These are phyloP conservation scores for Diaporthe longicolla DNA, from an alignment of 2,329 filamentous ascomycete genomes.

Conservation along the genomic window DNA sequence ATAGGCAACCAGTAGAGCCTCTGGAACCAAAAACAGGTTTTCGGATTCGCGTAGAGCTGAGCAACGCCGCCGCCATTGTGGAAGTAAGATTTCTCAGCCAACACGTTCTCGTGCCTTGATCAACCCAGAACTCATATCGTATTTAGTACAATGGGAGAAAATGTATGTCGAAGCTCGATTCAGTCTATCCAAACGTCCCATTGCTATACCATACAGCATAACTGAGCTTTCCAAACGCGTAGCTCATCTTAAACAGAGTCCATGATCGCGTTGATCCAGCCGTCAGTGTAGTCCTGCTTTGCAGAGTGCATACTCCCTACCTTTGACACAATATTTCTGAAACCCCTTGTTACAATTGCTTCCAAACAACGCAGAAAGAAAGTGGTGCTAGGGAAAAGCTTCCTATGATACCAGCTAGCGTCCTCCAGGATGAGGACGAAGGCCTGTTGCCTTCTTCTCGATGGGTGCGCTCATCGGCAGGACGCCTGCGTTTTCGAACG, in stretches of 20 bases:
- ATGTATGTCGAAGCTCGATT: not conserved
- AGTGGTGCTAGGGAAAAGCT: not conserved
- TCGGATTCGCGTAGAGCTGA: too few relatives aligned
- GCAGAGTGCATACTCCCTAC: too few relatives aligned
- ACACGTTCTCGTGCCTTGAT: not conserved
- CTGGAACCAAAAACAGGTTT: too few relatives aligned
- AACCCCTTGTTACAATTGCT: not conserved
- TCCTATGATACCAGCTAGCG: not conserved
- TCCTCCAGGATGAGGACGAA: slow-evolving; percentile 24
- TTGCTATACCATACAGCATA: too few relatives aligned
- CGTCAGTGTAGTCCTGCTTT: too few relatives aligned
- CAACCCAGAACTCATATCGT: not conserved
- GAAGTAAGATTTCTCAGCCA: not conserved
- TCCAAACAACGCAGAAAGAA: not conserved
- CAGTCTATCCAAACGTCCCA: not conserved
- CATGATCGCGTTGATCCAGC: too few relatives aligned
- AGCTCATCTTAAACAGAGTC: too few relatives aligned
- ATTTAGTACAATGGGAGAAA: not conserved
- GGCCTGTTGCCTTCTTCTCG: not conserved
- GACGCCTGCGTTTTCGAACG: slow-evolving; percentile 42
- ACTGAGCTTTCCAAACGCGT: too few relatives aligned
- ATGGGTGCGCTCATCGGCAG: slow-evolving; percentile 22
- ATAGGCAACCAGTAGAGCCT: not conserved
- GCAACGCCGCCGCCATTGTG: too few relatives aligned
- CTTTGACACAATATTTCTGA: not conserved